Evolutionary conservation across 2,329 filamentous ascomycete genomes (phyloP).

Genomic region (Diaporthe citriasiana): DNA sequence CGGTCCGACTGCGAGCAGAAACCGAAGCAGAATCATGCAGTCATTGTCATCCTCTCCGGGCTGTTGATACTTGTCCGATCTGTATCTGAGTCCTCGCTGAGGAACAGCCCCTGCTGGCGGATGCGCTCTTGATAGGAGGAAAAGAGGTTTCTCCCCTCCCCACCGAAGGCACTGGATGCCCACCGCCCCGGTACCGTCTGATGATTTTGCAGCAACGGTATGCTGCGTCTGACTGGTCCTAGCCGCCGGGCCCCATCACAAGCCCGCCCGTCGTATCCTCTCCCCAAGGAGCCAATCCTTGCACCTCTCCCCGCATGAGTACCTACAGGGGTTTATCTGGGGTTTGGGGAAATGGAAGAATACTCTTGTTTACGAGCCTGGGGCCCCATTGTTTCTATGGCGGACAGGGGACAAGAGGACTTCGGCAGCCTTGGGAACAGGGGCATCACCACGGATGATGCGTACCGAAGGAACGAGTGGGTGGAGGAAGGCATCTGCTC

Average conservation of each 20-base stretch:
- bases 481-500: slow-evolving; percentile 16
- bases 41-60: neutral
- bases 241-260: slow-evolving; percentile 8
- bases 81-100: neutral
- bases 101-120: slow-evolving; percentile 1
- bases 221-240: slow-evolving; percentile 11
- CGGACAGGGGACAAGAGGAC: slow-evolving; percentile 12
- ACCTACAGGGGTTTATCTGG: slow-evolving; percentile 35
- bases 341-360: slow-evolving; percentile 39
- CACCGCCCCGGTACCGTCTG: slow-evolving; percentile 22
- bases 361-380: neutral
- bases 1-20: slow-evolving; percentile 2
- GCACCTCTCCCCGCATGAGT: slow-evolving; percentile 35
- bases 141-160: slow-evolving; percentile 35
- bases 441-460: slow-evolving; percentile 18
- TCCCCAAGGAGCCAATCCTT: slow-evolving; percentile 6
- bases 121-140: slow-evolving; percentile 41
- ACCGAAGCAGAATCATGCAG: neutral
- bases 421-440: slow-evolving; percentile 1
- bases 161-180: slow-evolving; percentile 15
- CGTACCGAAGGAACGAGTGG: slow-evolving; percentile 18
- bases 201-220: neutral
- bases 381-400: slow-evolving; percentile 2
- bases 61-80: neutral
- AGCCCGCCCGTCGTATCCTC: neutral